A percentile compares a stretch with the other conserved stretches of the same genome.
Conservation (phyloP, 176 grass and related monocot genomes). For the Carex myosuroides region DNA sequence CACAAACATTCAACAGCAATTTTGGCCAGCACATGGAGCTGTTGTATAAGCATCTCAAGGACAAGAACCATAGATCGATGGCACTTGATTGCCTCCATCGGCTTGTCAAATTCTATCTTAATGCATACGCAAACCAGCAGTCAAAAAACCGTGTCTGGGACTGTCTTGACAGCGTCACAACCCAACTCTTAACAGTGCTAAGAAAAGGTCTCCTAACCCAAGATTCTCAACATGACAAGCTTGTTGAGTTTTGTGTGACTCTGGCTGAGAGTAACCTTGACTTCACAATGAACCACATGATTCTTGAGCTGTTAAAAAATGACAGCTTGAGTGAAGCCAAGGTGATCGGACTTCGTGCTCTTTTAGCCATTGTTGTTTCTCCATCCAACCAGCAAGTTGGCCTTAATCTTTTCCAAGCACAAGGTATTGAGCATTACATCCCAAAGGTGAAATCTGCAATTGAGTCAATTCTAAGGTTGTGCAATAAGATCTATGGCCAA, state of each 20-base stretch:
- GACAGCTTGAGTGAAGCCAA: slow-evolving; percentile 96
- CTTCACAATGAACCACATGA: slow-evolving; percentile 98
- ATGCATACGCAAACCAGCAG: slow-evolving; percentile 80
- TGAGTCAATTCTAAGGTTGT: slow-evolving; percentile 80
- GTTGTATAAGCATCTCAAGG: slow-evolving; percentile 97
- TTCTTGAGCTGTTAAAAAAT: slow-evolving; percentile 84
- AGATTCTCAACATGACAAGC: slow-evolving; percentile 96
- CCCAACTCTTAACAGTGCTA: slow-evolving; percentile 77
- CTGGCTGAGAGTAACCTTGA: slow-evolving; percentile 80
- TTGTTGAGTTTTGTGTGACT: slow-evolving; percentile 96
- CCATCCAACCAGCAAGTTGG: slow-evolving; percentile 75
- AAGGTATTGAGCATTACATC: slow-evolving; percentile 68
- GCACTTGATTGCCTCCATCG: slow-evolving; percentile 95
- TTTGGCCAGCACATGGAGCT: slow-evolving; percentile 76
- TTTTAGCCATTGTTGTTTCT: slow-evolving; percentile 87
- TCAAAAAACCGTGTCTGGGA: slow-evolving; percentile 84
- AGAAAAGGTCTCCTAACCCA: slow-evolving; percentile 90
- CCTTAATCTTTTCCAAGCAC: slow-evolving; percentile 67
- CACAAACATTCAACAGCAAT: slow-evolving; percentile 58
- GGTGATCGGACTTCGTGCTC: slow-evolving; percentile 87
- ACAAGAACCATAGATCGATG: slow-evolving; percentile 99
- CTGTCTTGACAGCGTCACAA: slow-evolving; percentile 91
- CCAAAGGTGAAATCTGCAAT: slow-evolving; percentile 93
- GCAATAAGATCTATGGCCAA: slow-evolving; percentile 85
- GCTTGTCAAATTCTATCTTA: slow-evolving; percentile 93